Evolutionary conservation across 2,329 filamentous ascomycete genomes (phyloP).

Genomic region (Thielaviopsis ethacetica): DNA sequence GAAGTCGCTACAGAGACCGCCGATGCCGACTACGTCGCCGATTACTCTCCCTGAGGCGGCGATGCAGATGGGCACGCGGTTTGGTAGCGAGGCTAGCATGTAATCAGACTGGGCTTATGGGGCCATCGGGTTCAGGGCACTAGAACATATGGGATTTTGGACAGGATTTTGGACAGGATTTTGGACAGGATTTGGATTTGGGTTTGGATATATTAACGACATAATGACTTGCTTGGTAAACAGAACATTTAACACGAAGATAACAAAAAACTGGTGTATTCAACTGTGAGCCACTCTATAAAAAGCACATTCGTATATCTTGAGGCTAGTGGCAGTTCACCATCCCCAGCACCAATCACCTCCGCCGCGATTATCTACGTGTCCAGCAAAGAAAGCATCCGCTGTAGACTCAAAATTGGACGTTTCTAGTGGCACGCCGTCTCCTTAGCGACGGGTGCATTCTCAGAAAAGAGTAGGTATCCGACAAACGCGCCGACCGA

Average conservation of each 20-base stretch:
- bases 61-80: not conserved
- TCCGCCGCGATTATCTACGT: no score
- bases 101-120: not conserved
- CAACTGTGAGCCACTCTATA: no score
- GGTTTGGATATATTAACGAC: not conserved
- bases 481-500: slow-evolving; percentile 78
- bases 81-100: not conserved
- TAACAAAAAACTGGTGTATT: no score
- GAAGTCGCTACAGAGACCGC: not conserved
- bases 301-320: no score
- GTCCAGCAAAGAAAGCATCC: no score
- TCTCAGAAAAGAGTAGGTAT: slow-evolving; percentile 64
- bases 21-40: not conserved
- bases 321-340: no score
- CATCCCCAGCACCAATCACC: no score
- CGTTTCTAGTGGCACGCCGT: slow-evolving; percentile 67
- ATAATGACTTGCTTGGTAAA: not conserved
- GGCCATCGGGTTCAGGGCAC: not conserved
- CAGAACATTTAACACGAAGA: not conserved
- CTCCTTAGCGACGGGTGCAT: slow-evolving; percentile 58
- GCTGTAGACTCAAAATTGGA: no score
- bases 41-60: not conserved
- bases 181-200: not conserved
- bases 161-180: not conserved
- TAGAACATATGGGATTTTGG: not conserved